phyloP scores from a whole-genome alignment of 1,139 yeast species.

The Blastobotrys capitulatus region DNA sequence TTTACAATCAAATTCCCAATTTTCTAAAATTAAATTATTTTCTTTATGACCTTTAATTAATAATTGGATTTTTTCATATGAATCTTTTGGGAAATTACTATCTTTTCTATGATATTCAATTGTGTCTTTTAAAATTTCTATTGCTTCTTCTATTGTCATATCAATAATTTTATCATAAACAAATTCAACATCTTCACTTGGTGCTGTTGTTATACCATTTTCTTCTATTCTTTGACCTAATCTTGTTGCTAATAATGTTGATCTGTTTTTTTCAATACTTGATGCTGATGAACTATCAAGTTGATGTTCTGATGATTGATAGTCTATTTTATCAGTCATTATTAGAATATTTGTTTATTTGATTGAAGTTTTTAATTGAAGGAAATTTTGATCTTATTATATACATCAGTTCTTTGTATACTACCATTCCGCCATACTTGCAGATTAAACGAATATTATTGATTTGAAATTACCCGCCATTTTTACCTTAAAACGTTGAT shows the following conservation, averaged over 20 bases:
- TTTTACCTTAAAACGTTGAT: no score
- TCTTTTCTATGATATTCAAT: constrained; percentile 43
- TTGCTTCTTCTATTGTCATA: constrained; percentile 39
- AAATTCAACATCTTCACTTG: constrained; percentile 23
- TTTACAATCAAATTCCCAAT: constrained; percentile 29
- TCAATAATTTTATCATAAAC: constrained; percentile 39
- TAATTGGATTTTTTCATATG: constrained; percentile 15
- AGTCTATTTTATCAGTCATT: no score
- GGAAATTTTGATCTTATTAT: no score
- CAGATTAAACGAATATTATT: no score
- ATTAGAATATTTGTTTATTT: no score
- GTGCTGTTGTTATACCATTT: constrained; percentile 9
- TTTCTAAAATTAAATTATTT: constrained; percentile 26
- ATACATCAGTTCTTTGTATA: no score
- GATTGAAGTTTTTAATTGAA: no score
- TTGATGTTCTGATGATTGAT: no score
- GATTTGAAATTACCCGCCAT: no score
- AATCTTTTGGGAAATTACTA: constrained; percentile 42
- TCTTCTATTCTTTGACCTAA: constrained; percentile 9
- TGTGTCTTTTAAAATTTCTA: constrained; percentile 40
- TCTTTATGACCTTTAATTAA: constrained; percentile 17
- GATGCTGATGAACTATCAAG: no score
- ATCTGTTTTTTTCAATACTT: constrained; percentile 1
- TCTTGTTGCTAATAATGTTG: neutral
- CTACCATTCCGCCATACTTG: no score